These are phyloP conservation scores for Euphorbia lathyris DNA, from an alignment of 345 rosid genomes.

Conservation along the genomic window DNA sequence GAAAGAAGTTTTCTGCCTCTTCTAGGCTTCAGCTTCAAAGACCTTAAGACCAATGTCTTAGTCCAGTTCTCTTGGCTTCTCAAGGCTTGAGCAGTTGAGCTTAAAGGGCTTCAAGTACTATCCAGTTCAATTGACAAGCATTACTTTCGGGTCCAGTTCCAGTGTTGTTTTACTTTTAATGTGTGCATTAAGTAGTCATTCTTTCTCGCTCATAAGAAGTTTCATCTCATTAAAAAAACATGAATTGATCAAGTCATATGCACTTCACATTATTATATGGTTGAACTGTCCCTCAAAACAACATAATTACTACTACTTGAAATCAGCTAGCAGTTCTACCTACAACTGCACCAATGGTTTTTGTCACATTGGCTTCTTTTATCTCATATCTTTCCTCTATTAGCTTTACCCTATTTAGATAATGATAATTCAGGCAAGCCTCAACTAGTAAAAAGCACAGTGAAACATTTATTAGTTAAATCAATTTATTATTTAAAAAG, in stretches of 20 bases:
- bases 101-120: not conserved
- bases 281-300: not conserved
- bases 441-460: too few relatives aligned
- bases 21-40: not conserved
- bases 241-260: not conserved
- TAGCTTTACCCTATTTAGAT: too few relatives aligned
- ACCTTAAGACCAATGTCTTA: too few relatives aligned
- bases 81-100: not conserved
- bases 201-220: not conserved
- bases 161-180: not conserved
- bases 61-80: too few relatives aligned
- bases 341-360: constrained; percentile 95
- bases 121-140: not conserved
- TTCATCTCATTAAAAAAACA: not conserved
- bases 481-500: too few relatives aligned
- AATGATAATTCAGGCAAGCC: too few relatives aligned
- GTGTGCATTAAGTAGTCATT: not conserved
- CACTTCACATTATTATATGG: not conserved
- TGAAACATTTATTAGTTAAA: too few relatives aligned
- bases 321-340: constrained; percentile 38
- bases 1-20: not conserved
- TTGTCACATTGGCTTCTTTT: constrained; percentile 85
- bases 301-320: not conserved
- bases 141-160: not conserved
- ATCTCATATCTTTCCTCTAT: too few relatives aligned